These are phyloP conservation scores for Blastocystis sp. DNA, from an alignment of 352 stramenopile species.

Conservation along the genomic window DNA sequence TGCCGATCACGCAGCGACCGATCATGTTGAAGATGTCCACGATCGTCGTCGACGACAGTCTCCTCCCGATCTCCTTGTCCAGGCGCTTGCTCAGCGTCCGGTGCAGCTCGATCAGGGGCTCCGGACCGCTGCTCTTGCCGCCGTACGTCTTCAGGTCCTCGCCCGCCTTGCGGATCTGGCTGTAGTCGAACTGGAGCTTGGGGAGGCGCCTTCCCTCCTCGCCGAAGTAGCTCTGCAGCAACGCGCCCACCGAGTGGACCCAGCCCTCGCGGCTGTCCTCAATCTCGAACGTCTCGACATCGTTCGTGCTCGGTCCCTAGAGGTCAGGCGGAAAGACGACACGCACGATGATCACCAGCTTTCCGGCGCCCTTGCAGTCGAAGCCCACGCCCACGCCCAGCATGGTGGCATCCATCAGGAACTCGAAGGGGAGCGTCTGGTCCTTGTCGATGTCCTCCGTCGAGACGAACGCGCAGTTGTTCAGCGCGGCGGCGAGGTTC, in stretches of 20 bases:
- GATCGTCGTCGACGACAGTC: conserved; percentile 82
- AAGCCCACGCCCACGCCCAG: conserved; percentile 90
- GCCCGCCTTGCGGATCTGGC: conserved; percentile 82
- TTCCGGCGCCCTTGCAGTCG: conserved; percentile 86
- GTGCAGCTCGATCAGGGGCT: conserved; percentile 83
- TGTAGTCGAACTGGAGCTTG: conserved; percentile 83
- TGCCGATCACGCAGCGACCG: conserved; percentile 85
- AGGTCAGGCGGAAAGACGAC: conserved; percentile 1
- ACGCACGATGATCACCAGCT: conserved; percentile 77
- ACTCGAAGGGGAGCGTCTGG: conserved; percentile 86
- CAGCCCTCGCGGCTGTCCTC: conserved; percentile 82
- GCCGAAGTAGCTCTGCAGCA: conserved; percentile 86
- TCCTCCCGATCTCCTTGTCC: conserved; percentile 78
- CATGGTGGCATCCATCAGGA: conserved; percentile 92
- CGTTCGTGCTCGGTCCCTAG: conserved; percentile 25
- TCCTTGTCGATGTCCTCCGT: conserved; percentile 82
- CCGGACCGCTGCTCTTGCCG: conserved; percentile 84
- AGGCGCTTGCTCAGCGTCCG: conserved; percentile 80
- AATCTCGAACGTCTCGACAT: conserved; percentile 76
- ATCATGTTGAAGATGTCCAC: conserved; percentile 90
- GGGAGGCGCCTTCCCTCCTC: conserved; percentile 74
- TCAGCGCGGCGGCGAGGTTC: conserved; percentile 85
- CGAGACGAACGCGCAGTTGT: conserved; percentile 91
- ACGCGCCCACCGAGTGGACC: conserved; percentile 83
- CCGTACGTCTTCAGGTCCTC: conserved; percentile 86